Evolutionary conservation across 1,139 yeast species (phyloP).

Genomic region (Yamadazyma mexicana): DNA sequence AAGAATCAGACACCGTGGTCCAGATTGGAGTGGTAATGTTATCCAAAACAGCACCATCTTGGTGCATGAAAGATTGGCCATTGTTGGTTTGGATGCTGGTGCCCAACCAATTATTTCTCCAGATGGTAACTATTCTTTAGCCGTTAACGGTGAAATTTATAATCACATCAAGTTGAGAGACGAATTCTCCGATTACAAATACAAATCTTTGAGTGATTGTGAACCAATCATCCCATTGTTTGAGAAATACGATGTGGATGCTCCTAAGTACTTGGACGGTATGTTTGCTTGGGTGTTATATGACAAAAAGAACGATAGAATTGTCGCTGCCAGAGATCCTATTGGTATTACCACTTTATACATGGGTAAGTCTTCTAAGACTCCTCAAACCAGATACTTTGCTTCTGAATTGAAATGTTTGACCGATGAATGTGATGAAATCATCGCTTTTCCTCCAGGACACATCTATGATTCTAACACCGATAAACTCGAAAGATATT

Average conservation of each 20-base stretch:
- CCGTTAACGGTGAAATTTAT: conserved; percentile 97
- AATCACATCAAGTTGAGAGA: conserved; percentile 90
- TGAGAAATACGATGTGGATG: conserved; percentile 81
- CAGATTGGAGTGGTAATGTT: conserved; percentile 96
- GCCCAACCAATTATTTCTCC: conserved; percentile 93
- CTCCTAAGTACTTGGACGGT: conserved; percentile 93
- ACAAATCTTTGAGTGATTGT: conserved; percentile 90
- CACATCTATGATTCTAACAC: conserved; percentile 92
- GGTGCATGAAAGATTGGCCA: conserved; percentile 94
- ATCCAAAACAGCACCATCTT: conserved; percentile 75
- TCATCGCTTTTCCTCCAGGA: conserved; percentile 96
- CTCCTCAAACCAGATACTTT: conserved; percentile 78
- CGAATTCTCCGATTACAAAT: conserved; percentile 68
- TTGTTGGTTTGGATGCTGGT: conserved; percentile 93
- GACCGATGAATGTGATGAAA: conserved; percentile 90
- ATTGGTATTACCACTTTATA: conserved; percentile 95
- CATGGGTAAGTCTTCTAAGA: conserved; percentile 78
- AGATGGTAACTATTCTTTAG: conserved; percentile 70
- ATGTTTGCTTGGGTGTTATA: conserved; percentile 96
- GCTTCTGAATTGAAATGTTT: conserved; percentile 95
- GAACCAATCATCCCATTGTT: conserved; percentile 95
- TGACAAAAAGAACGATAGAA: conserved; percentile 80
- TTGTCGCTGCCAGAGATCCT: conserved; percentile 97
- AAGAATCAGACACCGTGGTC: conserved; percentile 96
- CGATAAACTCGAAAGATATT: conserved; percentile 82